Conservation (phyloP, 2,329 filamentous ascomycete species). For the Colletotrichum graminicola region DNA sequence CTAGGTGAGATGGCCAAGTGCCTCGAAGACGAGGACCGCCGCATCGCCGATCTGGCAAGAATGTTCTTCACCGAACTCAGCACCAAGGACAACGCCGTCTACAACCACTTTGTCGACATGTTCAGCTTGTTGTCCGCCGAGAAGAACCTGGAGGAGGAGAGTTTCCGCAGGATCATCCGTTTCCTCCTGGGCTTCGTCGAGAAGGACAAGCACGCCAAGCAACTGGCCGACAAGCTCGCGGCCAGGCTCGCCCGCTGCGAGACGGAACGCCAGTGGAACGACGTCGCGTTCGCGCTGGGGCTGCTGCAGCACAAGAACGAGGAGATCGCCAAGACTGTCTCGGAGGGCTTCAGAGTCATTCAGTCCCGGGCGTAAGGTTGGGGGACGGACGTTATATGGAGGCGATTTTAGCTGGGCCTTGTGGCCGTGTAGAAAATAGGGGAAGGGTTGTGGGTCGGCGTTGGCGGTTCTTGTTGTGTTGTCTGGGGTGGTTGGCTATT, state of each 20-base stretch:
- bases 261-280: conserved; percentile 95
- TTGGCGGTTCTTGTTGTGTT: conserved; percentile 33
- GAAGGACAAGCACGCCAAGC: conserved; percentile 98
- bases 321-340: conserved; percentile 82
- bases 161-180: conserved; percentile 86
- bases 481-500: conserved; percentile 30
- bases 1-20: conserved; percentile 99
- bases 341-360: conserved; percentile 81
- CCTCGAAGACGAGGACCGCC: conserved; percentile 93
- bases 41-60: conserved; percentile 90
- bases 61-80: conserved; percentile 99
- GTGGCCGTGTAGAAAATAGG: conserved; percentile 30
- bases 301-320: conserved; percentile 94
- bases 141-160: conserved; percentile 83
- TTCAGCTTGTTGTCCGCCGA: conserved; percentile 93
- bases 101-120: conserved; percentile 99
- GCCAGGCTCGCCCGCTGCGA: conserved; percentile 88
- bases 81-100: conserved; percentile 98
- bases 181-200: conserved; percentile 97
- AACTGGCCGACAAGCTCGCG: conserved; percentile 92
- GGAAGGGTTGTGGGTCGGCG: conserved; percentile 29
- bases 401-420: conserved; percentile 19
- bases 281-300: conserved; percentile 92
- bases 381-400: background rate
- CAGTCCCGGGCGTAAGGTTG: conserved; percentile 69